Percentiles rank a stretch among this genome's conserved stretches.
Conservation (phyloP, 495 filamentous ascomycete genomes). For the Penicillium manginii region DNA sequence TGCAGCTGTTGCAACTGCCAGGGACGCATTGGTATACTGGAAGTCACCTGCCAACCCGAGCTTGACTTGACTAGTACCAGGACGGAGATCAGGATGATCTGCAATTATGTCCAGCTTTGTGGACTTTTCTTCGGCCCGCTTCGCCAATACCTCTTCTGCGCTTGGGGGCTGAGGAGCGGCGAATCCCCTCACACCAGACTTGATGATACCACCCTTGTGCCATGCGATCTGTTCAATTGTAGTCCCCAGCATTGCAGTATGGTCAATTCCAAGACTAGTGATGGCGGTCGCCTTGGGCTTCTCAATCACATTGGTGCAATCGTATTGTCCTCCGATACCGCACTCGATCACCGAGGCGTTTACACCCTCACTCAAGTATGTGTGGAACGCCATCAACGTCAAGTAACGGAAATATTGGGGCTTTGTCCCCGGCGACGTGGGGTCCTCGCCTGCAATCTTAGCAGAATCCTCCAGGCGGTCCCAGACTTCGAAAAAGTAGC, state of each 20-base stretch:
- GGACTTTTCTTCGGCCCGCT: conserved; percentile 70
- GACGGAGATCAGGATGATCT: conserved; percentile 62
- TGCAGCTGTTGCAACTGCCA: conserved; percentile 77
- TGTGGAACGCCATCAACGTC: conserved; percentile 87
- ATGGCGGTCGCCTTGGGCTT: conserved; percentile 75
- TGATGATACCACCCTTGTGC: conserved; percentile 96
- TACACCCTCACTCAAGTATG: conserved; percentile 79
- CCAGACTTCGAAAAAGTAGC: conserved; percentile 90
- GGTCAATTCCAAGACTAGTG: conserved; percentile 88
- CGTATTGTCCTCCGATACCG: conserved; percentile 91
- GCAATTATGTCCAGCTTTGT: conserved; percentile 63
- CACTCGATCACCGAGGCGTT: conserved; percentile 88
- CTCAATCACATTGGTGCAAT: conserved; percentile 88
- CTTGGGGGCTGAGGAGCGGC: conserved; percentile 69
- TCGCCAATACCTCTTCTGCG: conserved; percentile 69
- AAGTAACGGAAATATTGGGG: conserved; percentile 91
- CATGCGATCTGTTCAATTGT: conserved; percentile 93
- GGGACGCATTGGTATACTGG: conserved; percentile 82
- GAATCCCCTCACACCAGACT: conserved; percentile 68
- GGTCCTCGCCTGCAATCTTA: conserved; percentile 49
- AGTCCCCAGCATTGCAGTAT: conserved; percentile 74
- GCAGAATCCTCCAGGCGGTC: conserved; percentile 67
- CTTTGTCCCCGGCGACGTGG: conserved; percentile 55
- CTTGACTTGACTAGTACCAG: conserved; percentile 52
- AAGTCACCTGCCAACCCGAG: conserved; percentile 80